Conservation (phyloP, 2,329 filamentous ascomycete genomes). For the Clonostachys solani region DNA sequence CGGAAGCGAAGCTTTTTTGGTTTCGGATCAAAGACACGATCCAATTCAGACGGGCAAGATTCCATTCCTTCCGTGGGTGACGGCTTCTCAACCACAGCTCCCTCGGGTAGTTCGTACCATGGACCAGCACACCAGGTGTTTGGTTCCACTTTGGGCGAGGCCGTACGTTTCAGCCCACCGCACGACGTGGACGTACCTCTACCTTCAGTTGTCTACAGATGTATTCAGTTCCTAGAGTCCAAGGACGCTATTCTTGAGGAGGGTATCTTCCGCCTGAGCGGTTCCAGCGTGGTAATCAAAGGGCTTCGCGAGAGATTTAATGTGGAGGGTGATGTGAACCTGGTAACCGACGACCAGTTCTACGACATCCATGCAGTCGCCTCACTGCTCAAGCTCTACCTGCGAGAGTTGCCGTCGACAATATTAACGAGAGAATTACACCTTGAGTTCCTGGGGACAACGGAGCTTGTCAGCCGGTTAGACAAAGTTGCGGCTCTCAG, state of each 20-base stretch:
- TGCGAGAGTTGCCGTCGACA: conserved; percentile 86
- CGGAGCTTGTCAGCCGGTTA: conserved; percentile 69
- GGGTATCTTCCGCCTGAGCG: conserved; percentile 93
- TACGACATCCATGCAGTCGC: conserved; percentile 96
- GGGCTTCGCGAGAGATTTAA: conserved; percentile 91
- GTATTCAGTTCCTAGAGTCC: conserved; percentile 84
- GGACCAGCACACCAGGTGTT: conserved; percentile 70
- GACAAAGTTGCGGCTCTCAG: conserved; percentile 77
- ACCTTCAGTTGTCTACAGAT: conserved; percentile 91
- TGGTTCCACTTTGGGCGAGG: conserved; percentile 79
- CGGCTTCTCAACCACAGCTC: conserved; percentile 36
- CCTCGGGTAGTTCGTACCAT: conserved; percentile 31
- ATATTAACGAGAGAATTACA: conserved; percentile 90
- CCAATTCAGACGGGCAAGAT: conserved; percentile 55
- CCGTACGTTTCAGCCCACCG: conserved; percentile 76
- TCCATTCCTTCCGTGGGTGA: conserved; percentile 41
- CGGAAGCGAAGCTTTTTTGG: conserved; percentile 78
- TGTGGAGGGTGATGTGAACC: conserved; percentile 82
- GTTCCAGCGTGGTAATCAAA: conserved; percentile 94
- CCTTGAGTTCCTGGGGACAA: conserved; percentile 79
- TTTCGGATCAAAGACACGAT: conserved; percentile 57
- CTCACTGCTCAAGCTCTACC: conserved; percentile 87
- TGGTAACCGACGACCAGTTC: conserved; percentile 77
- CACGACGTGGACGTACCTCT: conserved; percentile 69
- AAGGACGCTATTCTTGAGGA: conserved; percentile 83